Conservation (phyloP, 306 rosid genomes). For the Comarum palustre region DNA sequence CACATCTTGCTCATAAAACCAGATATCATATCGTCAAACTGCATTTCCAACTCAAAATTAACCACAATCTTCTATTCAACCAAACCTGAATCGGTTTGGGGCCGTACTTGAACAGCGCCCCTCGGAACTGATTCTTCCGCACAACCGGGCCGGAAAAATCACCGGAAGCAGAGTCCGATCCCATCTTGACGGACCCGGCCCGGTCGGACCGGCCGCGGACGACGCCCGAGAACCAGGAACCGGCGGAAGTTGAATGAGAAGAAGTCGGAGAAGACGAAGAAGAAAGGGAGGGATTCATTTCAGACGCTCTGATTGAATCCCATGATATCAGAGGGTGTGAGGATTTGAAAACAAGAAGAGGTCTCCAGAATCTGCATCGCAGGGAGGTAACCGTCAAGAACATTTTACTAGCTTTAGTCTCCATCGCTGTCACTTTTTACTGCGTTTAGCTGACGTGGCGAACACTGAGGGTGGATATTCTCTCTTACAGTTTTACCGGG, state of each 20-base stretch:
- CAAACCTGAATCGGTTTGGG: conserved; percentile 86
- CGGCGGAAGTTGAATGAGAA: conserved; percentile 43
- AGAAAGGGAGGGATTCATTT: conserved; percentile 55
- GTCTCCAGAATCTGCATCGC: neutral
- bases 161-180: conserved; percentile 27
- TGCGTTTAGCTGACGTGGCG: neutral
- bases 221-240: conserved; percentile 87
- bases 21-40: neutral
- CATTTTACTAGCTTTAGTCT: neutral
- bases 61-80: neutral
- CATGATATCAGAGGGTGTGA: neutral
- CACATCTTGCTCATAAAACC: neutral
- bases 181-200: conserved; percentile 46
- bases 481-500: no score
- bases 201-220: conserved; percentile 67
- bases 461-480: no score
- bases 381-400: neutral
- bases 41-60: neutral
- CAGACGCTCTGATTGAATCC: conserved; percentile 22
- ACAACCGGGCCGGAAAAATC: conserved; percentile 50
- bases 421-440: neutral
- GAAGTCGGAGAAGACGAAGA: conserved; percentile 33
- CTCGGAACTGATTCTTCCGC: conserved; percentile 77
- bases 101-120: conserved; percentile 87
- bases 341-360: neutral